phyloP scores from a whole-genome alignment of 176 grass and related monocot species.

The Microstegium vimineum region DNA sequence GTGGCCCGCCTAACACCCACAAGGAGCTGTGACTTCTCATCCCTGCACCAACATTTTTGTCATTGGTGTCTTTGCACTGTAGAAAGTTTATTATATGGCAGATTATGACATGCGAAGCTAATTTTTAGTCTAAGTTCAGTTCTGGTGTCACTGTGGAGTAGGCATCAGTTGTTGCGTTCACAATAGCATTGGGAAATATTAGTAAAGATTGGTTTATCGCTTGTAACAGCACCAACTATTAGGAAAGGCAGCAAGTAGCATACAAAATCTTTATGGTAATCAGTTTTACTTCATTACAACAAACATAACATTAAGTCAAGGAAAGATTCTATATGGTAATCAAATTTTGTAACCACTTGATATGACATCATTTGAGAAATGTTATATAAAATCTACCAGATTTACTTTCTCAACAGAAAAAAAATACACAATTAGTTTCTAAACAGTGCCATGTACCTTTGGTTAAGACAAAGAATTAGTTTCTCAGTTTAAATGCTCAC shows the following conservation, averaged over 20 bases:
- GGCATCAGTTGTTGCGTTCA: neutral
- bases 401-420: constrained; percentile 1
- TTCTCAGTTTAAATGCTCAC: constrained; percentile 23
- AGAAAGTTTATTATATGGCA: neutral
- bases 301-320: neutral
- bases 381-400: neutral
- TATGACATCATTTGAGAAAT: neutral
- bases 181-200: neutral
- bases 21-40: constrained; percentile 94
- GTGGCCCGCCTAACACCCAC: constrained; percentile 76
- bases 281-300: neutral
- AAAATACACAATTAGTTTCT: no score
- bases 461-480: neutral
- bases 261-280: neutral
- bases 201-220: neutral
- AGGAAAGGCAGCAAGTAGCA: neutral
- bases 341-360: no score
- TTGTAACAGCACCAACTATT: neutral
- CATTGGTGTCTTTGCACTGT: neutral
- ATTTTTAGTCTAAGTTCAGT: neutral
- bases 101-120: neutral
- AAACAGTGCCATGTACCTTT: neutral
- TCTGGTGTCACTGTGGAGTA: neutral
- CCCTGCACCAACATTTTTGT: constrained; percentile 46
- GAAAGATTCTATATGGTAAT: neutral